These are phyloP conservation scores for Fusarium illudens DNA, from an alignment of 2,329 filamentous ascomycete genomes.

Conservation along the genomic window DNA sequence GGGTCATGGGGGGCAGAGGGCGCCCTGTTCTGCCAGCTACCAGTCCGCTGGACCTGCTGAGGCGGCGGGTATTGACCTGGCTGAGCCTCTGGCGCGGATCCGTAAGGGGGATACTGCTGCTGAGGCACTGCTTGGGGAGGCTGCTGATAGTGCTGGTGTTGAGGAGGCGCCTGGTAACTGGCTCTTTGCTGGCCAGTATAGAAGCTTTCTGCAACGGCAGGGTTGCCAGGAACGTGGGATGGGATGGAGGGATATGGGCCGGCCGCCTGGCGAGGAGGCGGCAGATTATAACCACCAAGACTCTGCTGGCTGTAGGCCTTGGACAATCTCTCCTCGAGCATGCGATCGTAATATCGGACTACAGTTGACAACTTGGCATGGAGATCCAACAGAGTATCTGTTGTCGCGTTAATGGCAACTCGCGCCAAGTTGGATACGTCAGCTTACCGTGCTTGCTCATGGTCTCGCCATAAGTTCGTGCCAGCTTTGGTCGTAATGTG, in stretches of 20 bases:
- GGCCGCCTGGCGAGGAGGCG: conserved; percentile 60
- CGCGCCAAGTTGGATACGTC: neutral
- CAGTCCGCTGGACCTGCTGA: conserved; percentile 57
- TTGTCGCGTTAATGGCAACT: conserved; percentile 23
- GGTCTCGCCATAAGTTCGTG: conserved; percentile 94
- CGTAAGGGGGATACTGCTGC: conserved; percentile 55
- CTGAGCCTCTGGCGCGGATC: conserved; percentile 51
- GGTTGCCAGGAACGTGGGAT: conserved; percentile 56
- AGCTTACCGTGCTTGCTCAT: conserved; percentile 96
- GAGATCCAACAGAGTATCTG: conserved; percentile 90
- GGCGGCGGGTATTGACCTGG: conserved; percentile 56
- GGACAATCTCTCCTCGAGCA: conserved; percentile 94
- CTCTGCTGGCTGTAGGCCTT: conserved; percentile 89
- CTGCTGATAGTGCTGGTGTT: conserved; percentile 42
- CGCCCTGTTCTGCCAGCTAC: conserved; percentile 59
- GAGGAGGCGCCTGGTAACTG: conserved; percentile 62
- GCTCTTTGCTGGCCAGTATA: conserved; percentile 73
- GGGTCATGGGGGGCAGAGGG: conserved; percentile 50
- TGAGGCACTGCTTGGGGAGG: conserved; percentile 47
- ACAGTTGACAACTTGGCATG: conserved; percentile 96
- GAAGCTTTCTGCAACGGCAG: conserved; percentile 76
- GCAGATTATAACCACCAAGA: conserved; percentile 70
- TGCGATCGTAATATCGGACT: conserved; percentile 95
- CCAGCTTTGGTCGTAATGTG: conserved; percentile 89
- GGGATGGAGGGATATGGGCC: conserved; percentile 78